These are phyloP conservation scores for Chaetomiaceae sp. DNA, from an alignment of 2,329 filamentous ascomycete genomes.

Conservation along the genomic window DNA sequence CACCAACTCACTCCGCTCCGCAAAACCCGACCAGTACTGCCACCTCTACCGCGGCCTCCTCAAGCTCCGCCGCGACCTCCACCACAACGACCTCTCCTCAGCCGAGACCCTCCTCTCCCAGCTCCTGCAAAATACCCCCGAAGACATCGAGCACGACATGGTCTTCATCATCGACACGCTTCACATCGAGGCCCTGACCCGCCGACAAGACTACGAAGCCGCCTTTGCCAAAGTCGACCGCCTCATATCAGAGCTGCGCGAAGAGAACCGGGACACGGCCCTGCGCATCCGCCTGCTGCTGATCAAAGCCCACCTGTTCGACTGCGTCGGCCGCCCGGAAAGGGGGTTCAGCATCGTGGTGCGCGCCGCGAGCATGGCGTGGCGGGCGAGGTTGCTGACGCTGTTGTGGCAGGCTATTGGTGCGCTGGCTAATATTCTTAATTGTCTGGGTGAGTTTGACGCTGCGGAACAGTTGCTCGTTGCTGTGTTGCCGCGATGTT, in stretches of 20 bases:
- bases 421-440: slow-evolving; percentile 63
- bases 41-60: slow-evolving; percentile 63
- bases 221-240: slow-evolving; percentile 47
- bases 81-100: slow-evolving; percentile 49
- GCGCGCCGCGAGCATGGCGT: slow-evolving; percentile 69
- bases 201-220: slow-evolving; percentile 43
- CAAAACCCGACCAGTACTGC: slow-evolving; percentile 75
- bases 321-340: slow-evolving; percentile 63
- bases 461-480: slow-evolving; percentile 61
- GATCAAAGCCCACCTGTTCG: slow-evolving; percentile 67
- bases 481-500: slow-evolving; percentile 67
- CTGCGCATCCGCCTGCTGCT: slow-evolving; percentile 68
- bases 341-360: slow-evolving; percentile 73
- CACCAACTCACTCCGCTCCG: slow-evolving; percentile 53
- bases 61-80: slow-evolving; percentile 59
- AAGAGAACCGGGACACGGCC: slow-evolving; percentile 51
- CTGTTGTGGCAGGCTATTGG: slow-evolving; percentile 70
- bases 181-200: slow-evolving; percentile 48
- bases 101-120: slow-evolving; percentile 49
- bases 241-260: slow-evolving; percentile 39
- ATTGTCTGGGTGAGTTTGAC: slow-evolving; percentile 65
- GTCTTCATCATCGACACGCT: slow-evolving; percentile 48
- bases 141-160: slow-evolving; percentile 41
- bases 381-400: slow-evolving; percentile 63
- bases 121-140: slow-evolving; percentile 47